Conservation (phyloP, 305 asterid species). For the Ajuga reptans region DNA sequence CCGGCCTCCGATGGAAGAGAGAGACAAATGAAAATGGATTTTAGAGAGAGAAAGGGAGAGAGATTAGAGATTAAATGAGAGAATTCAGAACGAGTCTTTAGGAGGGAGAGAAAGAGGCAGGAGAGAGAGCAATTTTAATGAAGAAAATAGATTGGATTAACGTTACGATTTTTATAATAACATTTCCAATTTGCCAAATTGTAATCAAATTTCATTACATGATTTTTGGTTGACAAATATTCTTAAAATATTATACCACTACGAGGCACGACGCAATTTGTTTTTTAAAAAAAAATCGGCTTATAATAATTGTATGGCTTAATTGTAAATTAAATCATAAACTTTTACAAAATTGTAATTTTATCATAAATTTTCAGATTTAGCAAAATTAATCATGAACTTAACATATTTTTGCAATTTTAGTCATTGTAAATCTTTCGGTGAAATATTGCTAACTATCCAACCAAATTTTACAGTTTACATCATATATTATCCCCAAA, state of each 20-base stretch:
- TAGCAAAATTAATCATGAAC: too few relatives aligned
- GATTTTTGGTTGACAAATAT: neutral
- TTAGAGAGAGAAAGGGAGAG: conserved; percentile 6
- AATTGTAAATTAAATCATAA: too few relatives aligned
- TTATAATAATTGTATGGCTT: too few relatives aligned
- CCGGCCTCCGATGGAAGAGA: conserved; percentile 21
- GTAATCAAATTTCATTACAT: neutral
- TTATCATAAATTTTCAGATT: too few relatives aligned
- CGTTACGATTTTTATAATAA: conserved; percentile 1
- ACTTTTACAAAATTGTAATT: too few relatives aligned
- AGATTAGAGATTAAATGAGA: conserved; percentile 16
- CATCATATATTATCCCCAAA: too few relatives aligned
- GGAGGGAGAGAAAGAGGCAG: conserved; percentile 18
- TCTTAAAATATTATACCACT: neutral
- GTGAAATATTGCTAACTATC: too few relatives aligned
- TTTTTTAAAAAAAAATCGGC: too few relatives aligned
- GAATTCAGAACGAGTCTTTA: conserved; percentile 33
- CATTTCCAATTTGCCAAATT: neutral
- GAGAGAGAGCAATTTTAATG: neutral
- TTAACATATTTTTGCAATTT: too few relatives aligned
- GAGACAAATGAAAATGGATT: conserved; percentile 13
- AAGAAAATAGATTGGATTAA: neutral
- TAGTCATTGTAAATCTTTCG: too few relatives aligned
- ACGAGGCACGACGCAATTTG: neutral
- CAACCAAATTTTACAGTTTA: too few relatives aligned